Conservation (phyloP, 2,329 filamentous ascomycete genomes). For the Pochonia chlamydosporia region DNA sequence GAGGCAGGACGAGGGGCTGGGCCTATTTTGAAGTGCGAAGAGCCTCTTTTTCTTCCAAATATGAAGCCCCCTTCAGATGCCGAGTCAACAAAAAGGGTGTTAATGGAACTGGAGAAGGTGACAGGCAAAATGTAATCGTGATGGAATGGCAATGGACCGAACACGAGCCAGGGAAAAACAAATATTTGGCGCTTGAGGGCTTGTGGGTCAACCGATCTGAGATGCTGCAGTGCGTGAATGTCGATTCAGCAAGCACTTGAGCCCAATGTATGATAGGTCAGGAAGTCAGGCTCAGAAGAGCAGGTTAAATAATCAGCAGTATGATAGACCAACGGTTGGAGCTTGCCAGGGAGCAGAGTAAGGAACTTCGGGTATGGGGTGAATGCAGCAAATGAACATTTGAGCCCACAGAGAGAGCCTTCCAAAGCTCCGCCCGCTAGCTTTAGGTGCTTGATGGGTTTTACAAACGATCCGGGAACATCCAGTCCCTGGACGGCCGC, state of each 20-base stretch:
- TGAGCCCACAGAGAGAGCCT: background rate
- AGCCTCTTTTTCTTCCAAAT: too few species aligned
- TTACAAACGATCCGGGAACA: background rate
- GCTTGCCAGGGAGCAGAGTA: background rate
- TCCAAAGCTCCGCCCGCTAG: background rate
- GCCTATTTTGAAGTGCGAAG: background rate
- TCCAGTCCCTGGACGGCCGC: background rate
- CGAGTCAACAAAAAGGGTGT: background rate
- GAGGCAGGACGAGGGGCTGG: background rate
- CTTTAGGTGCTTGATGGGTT: background rate
- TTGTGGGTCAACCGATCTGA: slow-evolving; percentile 1
- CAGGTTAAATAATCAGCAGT: background rate
- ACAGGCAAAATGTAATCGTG: background rate
- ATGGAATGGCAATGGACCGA: background rate
- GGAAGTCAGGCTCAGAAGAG: background rate
- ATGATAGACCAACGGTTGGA: background rate
- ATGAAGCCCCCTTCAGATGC: background rate
- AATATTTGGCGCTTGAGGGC: background rate
- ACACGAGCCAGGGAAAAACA: background rate
- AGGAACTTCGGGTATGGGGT: background rate
- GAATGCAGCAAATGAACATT: background rate
- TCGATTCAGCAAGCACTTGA: background rate
- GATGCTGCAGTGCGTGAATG: slow-evolving; percentile 1
- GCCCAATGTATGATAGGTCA: slow-evolving; percentile 5
- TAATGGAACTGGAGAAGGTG: background rate